These are phyloP conservation scores for Angophora floribunda DNA, from an alignment of 345 rosid genomes.

Conservation along the genomic window DNA sequence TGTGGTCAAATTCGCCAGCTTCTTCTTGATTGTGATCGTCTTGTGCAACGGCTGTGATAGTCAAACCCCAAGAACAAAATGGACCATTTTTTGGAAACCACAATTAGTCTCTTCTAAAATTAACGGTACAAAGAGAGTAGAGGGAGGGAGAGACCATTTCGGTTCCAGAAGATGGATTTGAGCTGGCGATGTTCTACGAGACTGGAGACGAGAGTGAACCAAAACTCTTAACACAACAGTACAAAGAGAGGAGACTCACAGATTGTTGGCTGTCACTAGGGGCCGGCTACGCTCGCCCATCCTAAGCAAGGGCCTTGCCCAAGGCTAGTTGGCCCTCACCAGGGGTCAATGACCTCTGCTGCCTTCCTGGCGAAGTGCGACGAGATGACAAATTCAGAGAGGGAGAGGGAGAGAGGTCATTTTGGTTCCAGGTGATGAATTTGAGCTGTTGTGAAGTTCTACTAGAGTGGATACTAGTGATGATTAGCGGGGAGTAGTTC, in stretches of 20 bases:
- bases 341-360: too few relatives aligned
- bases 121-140: neutral
- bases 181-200: neutral
- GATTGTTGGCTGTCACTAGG: too few relatives aligned
- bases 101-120: neutral
- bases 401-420: too few relatives aligned
- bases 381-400: too few relatives aligned
- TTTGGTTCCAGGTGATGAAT: too few relatives aligned
- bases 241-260: neutral
- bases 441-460: too few relatives aligned
- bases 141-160: neutral
- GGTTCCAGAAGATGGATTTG: neutral
- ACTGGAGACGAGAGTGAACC: neutral
- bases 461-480: too few relatives aligned
- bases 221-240: neutral
- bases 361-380: neutral
- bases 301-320: neutral
- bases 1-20: too few relatives aligned
- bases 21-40: too few relatives aligned
- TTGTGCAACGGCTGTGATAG: neutral
- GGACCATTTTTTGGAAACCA: neutral
- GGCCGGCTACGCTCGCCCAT: neutral
- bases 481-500: too few relatives aligned
- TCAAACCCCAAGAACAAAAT: neutral
- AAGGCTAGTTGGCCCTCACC: too few relatives aligned